Conservation (phyloP, 768 basidiomycete genomes). For the Auricularia auricula-judae region DNA sequence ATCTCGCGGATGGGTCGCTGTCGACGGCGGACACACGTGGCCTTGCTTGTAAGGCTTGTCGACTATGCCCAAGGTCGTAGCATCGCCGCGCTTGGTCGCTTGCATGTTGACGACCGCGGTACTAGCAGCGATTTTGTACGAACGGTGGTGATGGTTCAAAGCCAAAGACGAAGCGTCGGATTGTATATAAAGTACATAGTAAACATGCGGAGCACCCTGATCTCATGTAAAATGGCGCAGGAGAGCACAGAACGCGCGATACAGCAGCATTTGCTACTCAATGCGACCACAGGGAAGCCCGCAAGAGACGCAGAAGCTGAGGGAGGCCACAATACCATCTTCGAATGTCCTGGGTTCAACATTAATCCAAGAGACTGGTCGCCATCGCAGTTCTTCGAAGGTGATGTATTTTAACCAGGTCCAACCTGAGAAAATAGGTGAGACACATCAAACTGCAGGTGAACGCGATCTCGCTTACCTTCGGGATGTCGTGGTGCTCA, state of each 20-base stretch:
- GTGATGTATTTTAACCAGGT: conserved; percentile 54
- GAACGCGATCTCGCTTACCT: conserved; percentile 34
- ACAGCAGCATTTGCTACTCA: neutral
- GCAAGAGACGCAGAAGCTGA: neutral
- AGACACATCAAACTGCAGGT: conserved; percentile 9
- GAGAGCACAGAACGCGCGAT: neutral
- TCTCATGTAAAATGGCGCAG: neutral
- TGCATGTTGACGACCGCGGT: too few relatives aligned
- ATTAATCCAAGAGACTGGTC: too few relatives aligned
- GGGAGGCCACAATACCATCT: neutral
- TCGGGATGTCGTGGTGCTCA: conserved; percentile 93
- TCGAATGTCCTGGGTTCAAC: too few relatives aligned
- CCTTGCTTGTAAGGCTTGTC: conserved; percentile 27
- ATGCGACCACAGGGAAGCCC: neutral
- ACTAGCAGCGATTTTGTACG: neutral
- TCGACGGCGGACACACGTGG: conserved; percentile 43
- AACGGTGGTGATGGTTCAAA: neutral
- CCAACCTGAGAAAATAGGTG: conserved; percentile 48
- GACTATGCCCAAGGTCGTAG: neutral
- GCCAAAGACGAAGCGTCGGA: neutral
- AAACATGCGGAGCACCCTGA: conserved; percentile 1
- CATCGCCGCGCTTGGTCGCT: neutral
- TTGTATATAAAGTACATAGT: neutral
- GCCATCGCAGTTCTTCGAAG: neutral
- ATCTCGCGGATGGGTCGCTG: conserved; percentile 62